Evolutionary conservation across 2,329 filamentous ascomycete species (phyloP).

Genomic region (Colletotrichum limetticola): DNA sequence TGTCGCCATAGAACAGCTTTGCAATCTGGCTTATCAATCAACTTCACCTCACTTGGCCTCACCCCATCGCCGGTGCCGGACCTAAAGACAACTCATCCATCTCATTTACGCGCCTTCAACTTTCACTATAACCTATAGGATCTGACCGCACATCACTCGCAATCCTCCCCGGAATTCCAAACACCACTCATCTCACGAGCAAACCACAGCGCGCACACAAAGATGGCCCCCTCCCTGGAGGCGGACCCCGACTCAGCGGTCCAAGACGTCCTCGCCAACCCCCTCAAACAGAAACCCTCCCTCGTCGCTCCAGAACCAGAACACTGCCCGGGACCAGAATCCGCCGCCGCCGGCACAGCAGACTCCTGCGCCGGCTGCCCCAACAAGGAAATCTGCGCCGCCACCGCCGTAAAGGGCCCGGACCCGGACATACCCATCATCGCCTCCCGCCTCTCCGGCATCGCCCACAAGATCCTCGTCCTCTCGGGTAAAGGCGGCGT

Average conservation of each 20-base stretch:
- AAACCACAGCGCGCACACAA: constrained; percentile 22
- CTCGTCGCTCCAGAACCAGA: constrained; percentile 96
- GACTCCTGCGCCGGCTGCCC: constrained; percentile 95
- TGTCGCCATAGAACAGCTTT: not conserved
- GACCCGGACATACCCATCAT: constrained; percentile 95
- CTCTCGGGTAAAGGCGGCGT: constrained; percentile 96
- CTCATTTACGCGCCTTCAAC: too few relatives aligned
- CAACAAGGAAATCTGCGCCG: constrained; percentile 95
- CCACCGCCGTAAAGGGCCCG: constrained; percentile 86
- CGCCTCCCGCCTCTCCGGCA: constrained; percentile 80
- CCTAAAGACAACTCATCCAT: not conserved
- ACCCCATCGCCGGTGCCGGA: constrained; percentile 25
- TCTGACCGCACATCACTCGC: not conserved
- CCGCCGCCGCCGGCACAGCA: constrained; percentile 73
- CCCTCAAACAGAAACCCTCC: constrained; percentile 80
- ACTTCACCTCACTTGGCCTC: constrained; percentile 8
- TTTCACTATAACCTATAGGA: not conserved
- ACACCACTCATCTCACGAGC: not conserved
- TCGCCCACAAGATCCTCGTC: constrained; percentile 93
- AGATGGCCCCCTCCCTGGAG: constrained; percentile 86
- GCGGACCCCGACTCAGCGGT: constrained; percentile 76
- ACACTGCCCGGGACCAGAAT: constrained; percentile 93
- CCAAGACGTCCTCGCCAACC: constrained; percentile 78
- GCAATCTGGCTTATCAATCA: constrained; percentile 32
- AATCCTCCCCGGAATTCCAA: not conserved